Conservation (phyloP, 2,329 filamentous ascomycete genomes). For the Fusarium piperis region DNA sequence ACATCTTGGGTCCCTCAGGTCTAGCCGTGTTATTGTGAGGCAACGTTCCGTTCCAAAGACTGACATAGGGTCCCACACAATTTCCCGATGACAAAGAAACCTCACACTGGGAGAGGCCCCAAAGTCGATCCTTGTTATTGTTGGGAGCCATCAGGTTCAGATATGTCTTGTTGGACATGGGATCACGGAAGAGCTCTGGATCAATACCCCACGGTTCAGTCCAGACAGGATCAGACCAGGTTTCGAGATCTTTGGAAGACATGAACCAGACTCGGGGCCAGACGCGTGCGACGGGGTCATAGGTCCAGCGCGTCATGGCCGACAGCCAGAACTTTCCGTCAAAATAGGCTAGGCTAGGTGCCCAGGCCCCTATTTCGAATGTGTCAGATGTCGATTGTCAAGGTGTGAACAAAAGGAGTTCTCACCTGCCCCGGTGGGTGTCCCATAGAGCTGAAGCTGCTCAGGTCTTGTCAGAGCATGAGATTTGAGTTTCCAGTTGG, state of each 20-base stretch:
- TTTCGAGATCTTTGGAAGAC: neutral
- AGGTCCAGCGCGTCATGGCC: neutral
- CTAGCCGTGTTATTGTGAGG: neutral
- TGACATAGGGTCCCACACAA: neutral
- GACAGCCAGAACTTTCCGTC: neutral
- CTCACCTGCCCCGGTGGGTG: neutral
- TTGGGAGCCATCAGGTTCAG: neutral
- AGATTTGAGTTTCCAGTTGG: neutral
- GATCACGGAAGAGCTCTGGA: neutral
- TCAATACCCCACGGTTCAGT: neutral
- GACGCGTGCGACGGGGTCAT: neutral
- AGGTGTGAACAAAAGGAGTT: neutral
- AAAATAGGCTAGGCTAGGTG: neutral
- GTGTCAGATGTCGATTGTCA: neutral
- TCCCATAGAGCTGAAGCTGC: neutral
- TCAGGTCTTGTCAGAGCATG: neutral
- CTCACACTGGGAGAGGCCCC: neutral
- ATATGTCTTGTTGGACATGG: neutral
- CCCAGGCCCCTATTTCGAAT: neutral
- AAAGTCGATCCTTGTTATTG: neutral
- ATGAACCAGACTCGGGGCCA: neutral
- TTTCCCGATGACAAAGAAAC: neutral
- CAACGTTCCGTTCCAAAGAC: neutral
- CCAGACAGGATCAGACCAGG: neutral
- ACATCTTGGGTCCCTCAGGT: neutral